phyloP scores from a whole-genome alignment of 345 rosid species.

The Cardamine occulta region DNA sequence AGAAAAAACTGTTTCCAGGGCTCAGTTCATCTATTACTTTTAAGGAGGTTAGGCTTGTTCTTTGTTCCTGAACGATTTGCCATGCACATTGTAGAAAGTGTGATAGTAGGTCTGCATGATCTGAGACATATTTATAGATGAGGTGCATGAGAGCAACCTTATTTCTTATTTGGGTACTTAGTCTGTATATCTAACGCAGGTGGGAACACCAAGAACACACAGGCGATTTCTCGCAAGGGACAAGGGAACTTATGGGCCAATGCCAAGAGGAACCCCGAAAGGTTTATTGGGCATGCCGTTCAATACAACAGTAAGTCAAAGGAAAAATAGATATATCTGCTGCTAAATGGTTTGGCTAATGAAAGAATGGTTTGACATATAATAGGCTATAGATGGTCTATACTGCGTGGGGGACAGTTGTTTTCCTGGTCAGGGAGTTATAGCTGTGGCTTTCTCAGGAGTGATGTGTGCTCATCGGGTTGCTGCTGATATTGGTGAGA shows the following conservation, averaged over 20 bases:
- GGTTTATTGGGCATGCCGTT: conserved; percentile 97
- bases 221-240: conserved; percentile 83
- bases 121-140: neutral
- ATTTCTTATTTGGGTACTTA: conserved; percentile 5
- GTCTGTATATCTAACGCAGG: conserved; percentile 47
- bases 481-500: conserved; percentile 94
- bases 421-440: conserved; percentile 98
- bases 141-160: conserved; percentile 17
- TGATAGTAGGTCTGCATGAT: conserved; percentile 1
- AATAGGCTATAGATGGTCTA: conserved; percentile 74
- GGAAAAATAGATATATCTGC: too few species aligned
- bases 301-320: conserved; percentile 90
- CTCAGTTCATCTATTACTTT: conserved; percentile 73
- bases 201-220: conserved; percentile 93
- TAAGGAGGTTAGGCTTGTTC: conserved; percentile 63
- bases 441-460: conserved; percentile 97
- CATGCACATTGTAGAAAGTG: conserved; percentile 14
- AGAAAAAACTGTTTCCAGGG: conserved; percentile 81
- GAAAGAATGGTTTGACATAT: conserved; percentile 37
- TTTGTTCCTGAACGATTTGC: neutral
- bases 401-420: conserved; percentile 98
- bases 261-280: conserved; percentile 85
- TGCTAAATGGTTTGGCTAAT: conserved; percentile 22
- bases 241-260: conserved; percentile 90
- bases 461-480: conserved; percentile 97